Evolutionary conservation across 2,329 filamentous ascomycete species (phyloP).

Genomic region (Alternaria novae-zelandiae): DNA sequence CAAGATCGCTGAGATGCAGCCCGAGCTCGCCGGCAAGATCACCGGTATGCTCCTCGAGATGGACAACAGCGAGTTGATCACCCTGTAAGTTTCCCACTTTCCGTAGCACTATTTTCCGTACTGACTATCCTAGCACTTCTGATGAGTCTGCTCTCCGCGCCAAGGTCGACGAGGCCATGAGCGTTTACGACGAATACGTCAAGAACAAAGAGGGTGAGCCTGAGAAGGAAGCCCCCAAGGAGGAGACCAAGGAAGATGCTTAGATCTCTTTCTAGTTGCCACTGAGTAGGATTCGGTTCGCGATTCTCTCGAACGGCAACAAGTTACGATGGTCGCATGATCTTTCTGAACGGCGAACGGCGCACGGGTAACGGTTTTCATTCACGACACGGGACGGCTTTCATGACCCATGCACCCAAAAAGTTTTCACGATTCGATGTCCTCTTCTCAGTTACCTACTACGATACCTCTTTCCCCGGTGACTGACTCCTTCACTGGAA

Average conservation of each 20-base stretch:
- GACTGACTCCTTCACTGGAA: constrained; percentile 42
- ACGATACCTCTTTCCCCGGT: constrained; percentile 20
- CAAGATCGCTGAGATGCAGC: constrained; percentile 95
- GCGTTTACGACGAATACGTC: constrained; percentile 98
- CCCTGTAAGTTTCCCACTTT: constrained; percentile 75
- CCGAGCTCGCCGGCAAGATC: constrained; percentile 97
- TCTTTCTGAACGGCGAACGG: constrained; percentile 44
- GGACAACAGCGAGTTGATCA: constrained; percentile 93
- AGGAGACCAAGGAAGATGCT: constrained; percentile 57
- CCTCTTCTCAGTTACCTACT: constrained; percentile 14
- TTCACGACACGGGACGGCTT: constrained; percentile 38
- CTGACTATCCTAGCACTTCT: constrained; percentile 70
- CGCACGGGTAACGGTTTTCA: constrained; percentile 41
- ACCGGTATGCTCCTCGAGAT: constrained; percentile 99
- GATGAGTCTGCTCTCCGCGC: constrained; percentile 86
- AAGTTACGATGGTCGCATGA: constrained; percentile 36
- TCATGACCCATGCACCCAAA: constrained; percentile 43
- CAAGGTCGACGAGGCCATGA: constrained; percentile 97
- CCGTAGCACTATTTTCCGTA: constrained; percentile 5
- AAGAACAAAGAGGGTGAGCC: constrained; percentile 71
- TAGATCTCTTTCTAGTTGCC: constrained; percentile 41
- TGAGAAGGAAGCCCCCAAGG: constrained; percentile 48
- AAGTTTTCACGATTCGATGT: constrained; percentile 43
- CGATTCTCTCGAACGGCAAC: constrained; percentile 34
- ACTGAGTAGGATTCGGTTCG: constrained; percentile 39